These are phyloP conservation scores for Betula pendula DNA, from an alignment of 306 rosid species.

Conservation along the genomic window DNA sequence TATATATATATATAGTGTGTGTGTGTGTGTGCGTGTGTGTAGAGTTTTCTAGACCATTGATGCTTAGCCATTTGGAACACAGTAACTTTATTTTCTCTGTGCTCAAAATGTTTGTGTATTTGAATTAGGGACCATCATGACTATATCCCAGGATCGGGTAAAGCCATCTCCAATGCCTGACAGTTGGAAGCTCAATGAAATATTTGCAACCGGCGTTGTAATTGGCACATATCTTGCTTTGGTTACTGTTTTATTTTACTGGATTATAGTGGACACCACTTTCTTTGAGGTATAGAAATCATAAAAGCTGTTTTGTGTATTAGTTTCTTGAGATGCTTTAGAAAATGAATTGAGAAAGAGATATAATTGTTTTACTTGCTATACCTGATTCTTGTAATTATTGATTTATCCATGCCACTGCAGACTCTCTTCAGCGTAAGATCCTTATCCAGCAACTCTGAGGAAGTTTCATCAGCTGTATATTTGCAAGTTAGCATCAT, in stretches of 20 bases:
- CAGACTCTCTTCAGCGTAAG: conserved; percentile 60
- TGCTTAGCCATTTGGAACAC: neutral
- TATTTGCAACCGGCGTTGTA: conserved; percentile 79
- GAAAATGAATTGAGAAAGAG: neutral
- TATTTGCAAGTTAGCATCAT: conserved; percentile 87
- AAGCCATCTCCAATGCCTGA: conserved; percentile 86
- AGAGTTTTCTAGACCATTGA: neutral
- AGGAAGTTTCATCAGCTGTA: conserved; percentile 72
- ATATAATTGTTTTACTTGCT: conserved; percentile 3
- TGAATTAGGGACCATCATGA: conserved; percentile 76
- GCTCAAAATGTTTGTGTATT: conserved; percentile 14
- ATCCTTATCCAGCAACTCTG: conserved; percentile 53
- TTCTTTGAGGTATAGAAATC: conserved; percentile 68
- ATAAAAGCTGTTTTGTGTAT: neutral
- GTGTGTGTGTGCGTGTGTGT: too few relatives aligned
- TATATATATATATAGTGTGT: too few relatives aligned
- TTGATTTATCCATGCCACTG: conserved; percentile 25
- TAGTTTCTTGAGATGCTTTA: conserved; percentile 4
- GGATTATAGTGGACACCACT: conserved; percentile 55
- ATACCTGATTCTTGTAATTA: conserved; percentile 12
- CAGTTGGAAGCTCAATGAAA: conserved; percentile 90
- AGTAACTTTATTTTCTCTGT: neutral
- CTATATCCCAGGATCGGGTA: conserved; percentile 80
- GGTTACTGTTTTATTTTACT: conserved; percentile 73
- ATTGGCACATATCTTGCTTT: conserved; percentile 86